These are phyloP conservation scores for Aspergillus transmontanensis DNA, from an alignment of 2,329 filamentous ascomycete species.

Conservation along the genomic window DNA sequence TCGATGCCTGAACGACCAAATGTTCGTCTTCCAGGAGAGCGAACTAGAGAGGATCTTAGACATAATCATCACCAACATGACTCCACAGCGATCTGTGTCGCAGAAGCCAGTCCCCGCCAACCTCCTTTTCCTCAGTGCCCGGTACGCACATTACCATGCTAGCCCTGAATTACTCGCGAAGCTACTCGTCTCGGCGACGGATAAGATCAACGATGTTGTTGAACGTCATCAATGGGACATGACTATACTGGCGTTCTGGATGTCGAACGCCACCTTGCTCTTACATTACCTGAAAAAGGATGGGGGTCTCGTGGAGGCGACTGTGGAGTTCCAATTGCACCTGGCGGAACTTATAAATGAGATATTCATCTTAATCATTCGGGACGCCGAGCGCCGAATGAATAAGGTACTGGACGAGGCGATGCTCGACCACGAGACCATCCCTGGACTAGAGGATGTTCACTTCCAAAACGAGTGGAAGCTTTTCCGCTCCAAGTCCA, in stretches of 20 bases:
- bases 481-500: constrained; percentile 86
- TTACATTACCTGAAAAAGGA: constrained; percentile 98
- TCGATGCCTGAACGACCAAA: constrained; percentile 91
- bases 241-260: constrained; percentile 98
- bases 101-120: constrained; percentile 98
- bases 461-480: constrained; percentile 99
- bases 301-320: constrained; percentile 74
- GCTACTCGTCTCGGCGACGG: constrained; percentile 82
- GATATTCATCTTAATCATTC: constrained; percentile 96
- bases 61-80: constrained; percentile 98
- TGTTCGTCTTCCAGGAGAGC: constrained; percentile 98
- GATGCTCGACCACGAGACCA: constrained; percentile 97
- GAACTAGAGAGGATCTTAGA: constrained; percentile 90
- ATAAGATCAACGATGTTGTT: constrained; percentile 96
- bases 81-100: constrained; percentile 89
- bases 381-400: constrained; percentile 91
- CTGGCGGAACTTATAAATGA: constrained; percentile 95
- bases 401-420: constrained; percentile 92
- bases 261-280: constrained; percentile 93
- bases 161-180: constrained; percentile 80
- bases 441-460: constrained; percentile 94
- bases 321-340: constrained; percentile 86
- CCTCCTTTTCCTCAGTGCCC: constrained; percentile 90
- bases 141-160: constrained; percentile 96
- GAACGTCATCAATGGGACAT: constrained; percentile 98